Evolutionary conservation across 106 monocot genomes (phyloP), one percentile per base, ranked within the genome.

Genomic region (Chionographis japonica): DNA sequence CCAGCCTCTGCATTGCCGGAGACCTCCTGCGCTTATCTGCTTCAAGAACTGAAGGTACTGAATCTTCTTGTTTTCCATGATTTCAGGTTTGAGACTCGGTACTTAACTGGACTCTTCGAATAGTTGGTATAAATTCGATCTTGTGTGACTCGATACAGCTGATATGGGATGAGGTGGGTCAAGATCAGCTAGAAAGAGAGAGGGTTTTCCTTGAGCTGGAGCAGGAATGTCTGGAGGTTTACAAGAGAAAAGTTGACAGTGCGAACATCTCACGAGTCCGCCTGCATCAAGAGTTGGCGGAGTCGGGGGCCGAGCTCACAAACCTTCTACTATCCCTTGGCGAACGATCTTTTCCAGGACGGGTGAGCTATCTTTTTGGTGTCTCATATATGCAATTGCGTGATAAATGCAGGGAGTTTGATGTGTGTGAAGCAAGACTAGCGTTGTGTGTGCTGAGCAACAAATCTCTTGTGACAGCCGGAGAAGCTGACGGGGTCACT

Each of bases 151-250:
- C 6, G 10, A 51, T 50, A 58, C 70, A 89, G 89, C 72, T 89
- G 71, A 89, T 89, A 17, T 89, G 89, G 89, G 81, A 89, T 80
- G 89, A 89, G 71, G 89, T 85, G 18, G 89, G 89, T 7, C 66
- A 75, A 65, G 84, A 82, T 49, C 64, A 85, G 50, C 60, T 46
- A 13, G 89, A 89, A 36, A 76, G 82, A 57, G 79, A 89, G 38
- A 76, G 76, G 71, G 62, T 82, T 54, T 82, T 89, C 3, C 75
- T 75, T 56, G 89, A 89, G 53, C 62, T 89, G 40, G 82, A 89
- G 60, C 79, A 82, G 62, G 89, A 89, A 58, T 89, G 89, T 40
- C 40, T 82, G 20, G 82, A 82, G 7, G 77, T 82, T 35, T 83
- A 89, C 50, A 76, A 74, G 54, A 85, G 89, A 77, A 89, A 89